Evolutionary conservation across 2,329 filamentous ascomycete genomes (phyloP), one percentile per base, ranked within the genome.

Genomic region (Stromatinia cepivora): DNA sequence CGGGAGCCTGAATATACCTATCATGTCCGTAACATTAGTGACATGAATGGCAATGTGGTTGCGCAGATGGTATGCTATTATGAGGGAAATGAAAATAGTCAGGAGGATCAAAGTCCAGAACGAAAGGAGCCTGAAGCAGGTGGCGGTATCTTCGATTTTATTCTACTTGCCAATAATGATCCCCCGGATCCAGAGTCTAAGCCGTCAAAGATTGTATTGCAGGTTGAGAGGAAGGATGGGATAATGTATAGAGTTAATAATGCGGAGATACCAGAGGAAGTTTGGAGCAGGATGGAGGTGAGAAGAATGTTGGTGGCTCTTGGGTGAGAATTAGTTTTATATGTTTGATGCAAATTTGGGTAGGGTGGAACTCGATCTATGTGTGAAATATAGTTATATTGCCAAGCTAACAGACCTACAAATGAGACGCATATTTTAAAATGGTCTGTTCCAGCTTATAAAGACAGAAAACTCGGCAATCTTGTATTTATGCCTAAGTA

Each of bases 261-360:
- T 46, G 36, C 36, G n/a, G 58, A 42, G 9, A 62, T 62, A 45
- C 36, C n/a, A 46, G 58, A 62, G 20, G 58, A 62, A 25, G 39
- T 34, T 46, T 62, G 58, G 39, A 20, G 11, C 17, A 28, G 9
- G 20, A 28, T 34, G 13, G n/a, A 46, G 10, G 36, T 9, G 15
- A 45, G 13, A 31, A 45, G 22, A 4, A 46, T 46, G n/a, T 15
- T 62, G n/a, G 58, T 62, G 4, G 39, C 58, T 31, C 45, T 62
- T 28, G 58, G 58, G 3, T 45, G n/a, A 62, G 25, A 13, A 28
- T 20, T 25, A 10, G n/a, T 28, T 56, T 13, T 42, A 3, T 13
- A 13, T 1, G 10, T 42, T 15, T 42, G 11, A 11, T 3, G 11
- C 1, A 42, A 15, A 5, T 15, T 15, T 42, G 39, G 31, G 13